These are phyloP conservation scores for Begonia fuchsioides DNA, from an alignment of 306 rosid species.

Conservation along the genomic window DNA sequence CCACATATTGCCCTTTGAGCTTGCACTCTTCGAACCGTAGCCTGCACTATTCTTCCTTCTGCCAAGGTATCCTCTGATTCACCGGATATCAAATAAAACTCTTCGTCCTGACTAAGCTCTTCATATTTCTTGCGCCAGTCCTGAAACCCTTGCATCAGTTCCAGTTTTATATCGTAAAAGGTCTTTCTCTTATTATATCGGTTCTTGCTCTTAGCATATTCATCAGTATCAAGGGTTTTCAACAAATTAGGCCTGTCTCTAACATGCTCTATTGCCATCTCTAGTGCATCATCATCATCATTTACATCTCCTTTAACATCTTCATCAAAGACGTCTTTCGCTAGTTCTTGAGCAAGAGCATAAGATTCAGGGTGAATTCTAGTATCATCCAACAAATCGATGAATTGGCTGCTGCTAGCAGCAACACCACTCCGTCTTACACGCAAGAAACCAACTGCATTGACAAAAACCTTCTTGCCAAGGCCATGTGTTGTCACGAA, in stretches of 20 bases:
- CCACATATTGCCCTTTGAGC: conserved; percentile 77
- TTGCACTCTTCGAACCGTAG: conserved; percentile 74
- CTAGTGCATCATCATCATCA: conserved; percentile 84
- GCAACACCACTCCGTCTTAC: conserved; percentile 92
- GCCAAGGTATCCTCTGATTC: conserved; percentile 89
- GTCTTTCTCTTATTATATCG: conserved; percentile 61
- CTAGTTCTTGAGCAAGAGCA: conserved; percentile 79
- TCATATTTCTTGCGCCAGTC: conserved; percentile 97
- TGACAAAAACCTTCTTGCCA: conserved; percentile 88
- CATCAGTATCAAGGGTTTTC: conserved; percentile 66
- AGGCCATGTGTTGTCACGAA: conserved; percentile 59
- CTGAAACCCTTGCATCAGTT: conserved; percentile 85
- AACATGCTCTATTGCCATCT: conserved; percentile 97
- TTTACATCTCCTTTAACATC: conserved; percentile 59
- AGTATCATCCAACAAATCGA: conserved; percentile 93
- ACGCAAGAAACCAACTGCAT: conserved; percentile 91
- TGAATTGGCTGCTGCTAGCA: conserved; percentile 74
- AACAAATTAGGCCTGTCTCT: conserved; percentile 73
- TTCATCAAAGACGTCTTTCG: conserved; percentile 80
- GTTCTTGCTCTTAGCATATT: conserved; percentile 44
- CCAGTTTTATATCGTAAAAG: conserved; percentile 69
- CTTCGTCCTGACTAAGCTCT: conserved; percentile 95
- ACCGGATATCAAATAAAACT: conserved; percentile 89
- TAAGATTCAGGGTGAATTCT: conserved; percentile 97
- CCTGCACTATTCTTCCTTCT: conserved; percentile 88